These are phyloP conservation scores for Candida corydali DNA, from an alignment of 805 yeast species.

Conservation along the genomic window DNA sequence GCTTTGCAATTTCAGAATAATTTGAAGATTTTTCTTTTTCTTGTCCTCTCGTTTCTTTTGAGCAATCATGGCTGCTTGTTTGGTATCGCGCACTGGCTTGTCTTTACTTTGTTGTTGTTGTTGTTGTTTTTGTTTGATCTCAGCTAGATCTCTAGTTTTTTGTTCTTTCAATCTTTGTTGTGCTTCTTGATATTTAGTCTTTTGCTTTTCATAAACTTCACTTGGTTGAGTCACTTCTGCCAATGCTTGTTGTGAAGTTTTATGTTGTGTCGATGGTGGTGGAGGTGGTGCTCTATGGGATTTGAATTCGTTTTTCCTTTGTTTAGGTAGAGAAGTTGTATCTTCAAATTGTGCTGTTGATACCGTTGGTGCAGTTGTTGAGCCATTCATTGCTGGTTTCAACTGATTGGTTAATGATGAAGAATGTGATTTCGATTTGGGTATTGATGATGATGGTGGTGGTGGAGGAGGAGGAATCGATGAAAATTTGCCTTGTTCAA, in stretches of 20 bases:
- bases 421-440: conserved; percentile 41
- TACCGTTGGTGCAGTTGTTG: conserved; percentile 37
- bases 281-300: conserved; percentile 42
- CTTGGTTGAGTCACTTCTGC: conserved; percentile 12
- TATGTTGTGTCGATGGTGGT: conserved; percentile 25
- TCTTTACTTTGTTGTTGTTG: conserved; percentile 11
- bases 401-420: conserved; percentile 30
- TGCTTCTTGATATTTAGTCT: conserved; percentile 8
- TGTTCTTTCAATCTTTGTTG: conserved; percentile 7
- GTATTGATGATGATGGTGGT: conserved; percentile 29
- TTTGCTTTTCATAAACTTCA: conserved; percentile 5
- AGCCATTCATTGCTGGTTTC: conserved; percentile 14
- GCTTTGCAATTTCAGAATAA: conserved; percentile 62
- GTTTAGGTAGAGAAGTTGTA: conserved; percentile 12
- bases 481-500: conserved; percentile 11
- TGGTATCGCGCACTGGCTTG: conserved; percentile 45
- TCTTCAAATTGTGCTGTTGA: conserved; percentile 26
- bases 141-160: conserved; percentile 7
- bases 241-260: conserved; percentile 16
- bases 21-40: conserved; percentile 65
- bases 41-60: conserved; percentile 78
- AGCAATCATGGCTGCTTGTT: conserved; percentile 51
- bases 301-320: conserved; percentile 22
- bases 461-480: conserved; percentile 14
- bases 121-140: conserved; percentile 2